A percentile compares a stretch with the other conserved stretches of the same genome.
Conservation (phyloP, 805 yeast species). For the Metschnikowia shivogae region DNA sequence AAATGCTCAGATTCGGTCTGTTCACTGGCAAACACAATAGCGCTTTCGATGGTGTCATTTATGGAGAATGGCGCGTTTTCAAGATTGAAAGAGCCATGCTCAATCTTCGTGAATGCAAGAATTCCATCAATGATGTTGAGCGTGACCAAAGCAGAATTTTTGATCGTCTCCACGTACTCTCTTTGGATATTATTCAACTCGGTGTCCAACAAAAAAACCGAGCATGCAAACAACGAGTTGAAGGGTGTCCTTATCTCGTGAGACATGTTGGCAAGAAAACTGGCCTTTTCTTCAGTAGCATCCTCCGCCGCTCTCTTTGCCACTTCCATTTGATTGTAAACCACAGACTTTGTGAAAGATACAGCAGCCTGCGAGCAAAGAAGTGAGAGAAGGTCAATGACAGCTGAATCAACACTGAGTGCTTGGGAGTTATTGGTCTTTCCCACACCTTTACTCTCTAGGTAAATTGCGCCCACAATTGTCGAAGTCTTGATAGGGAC, state of each 20-base stretch:
- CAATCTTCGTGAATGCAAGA: conserved; percentile 51
- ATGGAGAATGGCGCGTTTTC: conserved; percentile 43
- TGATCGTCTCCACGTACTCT: conserved; percentile 51
- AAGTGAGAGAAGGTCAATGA: conserved; percentile 38
- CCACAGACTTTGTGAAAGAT: conserved; percentile 43
- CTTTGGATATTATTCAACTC: conserved; percentile 39
- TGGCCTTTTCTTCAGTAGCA: conserved; percentile 52
- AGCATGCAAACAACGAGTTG: conserved; percentile 47
- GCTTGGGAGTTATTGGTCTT: conserved; percentile 7
- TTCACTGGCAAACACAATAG: conserved; percentile 46
- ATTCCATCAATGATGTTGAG: conserved; percentile 52
- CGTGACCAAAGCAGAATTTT: conserved; percentile 48
- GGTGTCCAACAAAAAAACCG: conserved; percentile 48
- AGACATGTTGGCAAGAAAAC: conserved; percentile 52
- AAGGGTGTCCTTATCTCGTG: conserved; percentile 57
- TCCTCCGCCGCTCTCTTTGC: conserved; percentile 45
- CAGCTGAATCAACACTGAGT: conserved; percentile 20
- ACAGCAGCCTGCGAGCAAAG: conserved; percentile 52
- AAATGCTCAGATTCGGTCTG: conserved; percentile 42
- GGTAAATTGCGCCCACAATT: conserved; percentile 43
- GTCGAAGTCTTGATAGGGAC: conserved; percentile 42
- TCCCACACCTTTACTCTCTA: conserved; percentile 26
- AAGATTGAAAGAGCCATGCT: conserved; percentile 49
- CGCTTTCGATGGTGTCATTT: conserved; percentile 44
- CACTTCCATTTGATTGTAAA: conserved; percentile 45